Evolutionary conservation across 2,329 filamentous ascomycete genomes (phyloP).

Genomic region (Pseudopyrenochaeta lycopersici): DNA sequence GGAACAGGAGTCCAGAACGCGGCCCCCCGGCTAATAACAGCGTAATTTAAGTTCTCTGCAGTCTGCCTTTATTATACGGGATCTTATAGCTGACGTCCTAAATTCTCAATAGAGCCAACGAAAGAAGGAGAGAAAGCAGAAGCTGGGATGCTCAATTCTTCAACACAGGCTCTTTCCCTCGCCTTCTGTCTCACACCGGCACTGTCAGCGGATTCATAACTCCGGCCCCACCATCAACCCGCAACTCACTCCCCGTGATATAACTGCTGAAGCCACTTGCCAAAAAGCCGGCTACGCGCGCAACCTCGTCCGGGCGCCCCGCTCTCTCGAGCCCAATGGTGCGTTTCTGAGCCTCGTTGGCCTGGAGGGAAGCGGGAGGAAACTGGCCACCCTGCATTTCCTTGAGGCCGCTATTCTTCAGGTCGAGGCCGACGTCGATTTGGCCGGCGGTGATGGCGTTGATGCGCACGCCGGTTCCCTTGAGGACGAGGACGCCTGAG

Average conservation of each 20-base stretch:
- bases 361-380: constrained; percentile 64
- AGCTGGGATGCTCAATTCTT: too few species aligned
- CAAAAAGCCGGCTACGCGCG: constrained; percentile 68
- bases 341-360: constrained; percentile 57
- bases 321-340: constrained; percentile 67
- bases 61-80: too few species aligned
- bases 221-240: constrained; percentile 68
- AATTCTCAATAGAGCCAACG: too few species aligned
- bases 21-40: too few species aligned
- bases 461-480: constrained; percentile 66
- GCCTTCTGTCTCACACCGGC: constrained; percentile 39
- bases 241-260: constrained; percentile 68
- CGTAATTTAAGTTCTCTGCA: too few species aligned
- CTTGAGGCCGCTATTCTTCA: constrained; percentile 49
- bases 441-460: constrained; percentile 62
- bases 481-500: constrained; percentile 65
- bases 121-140: too few species aligned
- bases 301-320: constrained; percentile 67
- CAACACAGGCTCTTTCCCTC: too few species aligned
- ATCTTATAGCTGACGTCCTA: too few species aligned
- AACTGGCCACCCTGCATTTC: constrained; percentile 63
- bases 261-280: constrained; percentile 70
- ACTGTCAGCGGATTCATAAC: constrained; percentile 52
- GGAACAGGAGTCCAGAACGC: too few species aligned
- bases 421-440: constrained; percentile 57